Evolutionary conservation across 1,139 yeast species (phyloP), one percentile per base, ranked within the genome.

Genomic region (Suhomyces chickasaworum): DNA sequence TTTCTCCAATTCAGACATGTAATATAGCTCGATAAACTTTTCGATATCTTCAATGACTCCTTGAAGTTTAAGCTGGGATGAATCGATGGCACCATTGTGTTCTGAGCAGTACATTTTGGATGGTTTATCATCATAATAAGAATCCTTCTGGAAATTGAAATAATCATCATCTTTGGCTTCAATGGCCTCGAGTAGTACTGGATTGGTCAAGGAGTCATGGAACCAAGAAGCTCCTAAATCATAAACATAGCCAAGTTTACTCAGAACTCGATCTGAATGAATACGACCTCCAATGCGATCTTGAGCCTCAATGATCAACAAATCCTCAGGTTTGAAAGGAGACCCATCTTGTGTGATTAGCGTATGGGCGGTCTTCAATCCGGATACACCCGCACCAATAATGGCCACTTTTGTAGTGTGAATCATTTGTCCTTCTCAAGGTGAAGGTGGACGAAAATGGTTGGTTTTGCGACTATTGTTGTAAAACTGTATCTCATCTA

Each of bases 221-320:
- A 86, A 86, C 97, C 97, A 89, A 3, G 91, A 80, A 0, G 95
- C 96, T 0, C 97, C 97, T 17, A 89, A 55, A 63, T 89, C 97
- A 59, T 85, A 84, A 6, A 57, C 46, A 20, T 59, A 56, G 1
- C 76, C 77, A 9, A 69, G 46, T 42, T 64, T 64, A 12, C 75
- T 68, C 37, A 60, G 57, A 1, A 57, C 52, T 16, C 59, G 53
- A 42, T 67, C 65, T n/a, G 68, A 56, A 38, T 53, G 51, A 40
- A 77, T 60, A 41, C 83, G 58, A 4, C 83, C 84, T 4, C 84
- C 84, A 25, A 78, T 51, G 21, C 75, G 60, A 53, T 71, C 71
- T 56, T 78, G 80, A 3, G 82, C 83, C 56, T 80, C 84, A 4
- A 79, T 53, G 1, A 76, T 45, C 1, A 81, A 59, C 16, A 52